These are phyloP conservation scores for Pouteria glomerata DNA, from an alignment of 148 eudicot species.

Conservation along the genomic window DNA sequence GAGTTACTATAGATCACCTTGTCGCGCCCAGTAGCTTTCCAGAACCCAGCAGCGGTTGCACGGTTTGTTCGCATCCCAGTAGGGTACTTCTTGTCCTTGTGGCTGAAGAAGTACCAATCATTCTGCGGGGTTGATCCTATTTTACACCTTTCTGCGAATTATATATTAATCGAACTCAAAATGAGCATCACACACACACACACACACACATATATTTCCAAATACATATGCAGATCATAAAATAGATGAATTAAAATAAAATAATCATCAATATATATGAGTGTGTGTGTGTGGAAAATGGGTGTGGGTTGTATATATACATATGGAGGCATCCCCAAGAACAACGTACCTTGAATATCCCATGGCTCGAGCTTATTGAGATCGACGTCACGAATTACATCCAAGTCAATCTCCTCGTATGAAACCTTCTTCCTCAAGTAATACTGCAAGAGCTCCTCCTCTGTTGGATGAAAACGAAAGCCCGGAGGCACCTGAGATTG, in stretches of 20 bases:
- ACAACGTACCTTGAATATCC: constrained; percentile 83
- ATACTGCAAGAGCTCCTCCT: constrained; percentile 83
- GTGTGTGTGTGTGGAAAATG: too few species aligned
- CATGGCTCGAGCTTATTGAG: constrained; percentile 98
- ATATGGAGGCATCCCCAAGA: neutral
- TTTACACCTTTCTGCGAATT: constrained; percentile 22
- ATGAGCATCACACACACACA: neutral
- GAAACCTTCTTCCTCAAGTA: constrained; percentile 87
- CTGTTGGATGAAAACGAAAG: constrained; percentile 92
- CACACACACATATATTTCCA: too few species aligned
- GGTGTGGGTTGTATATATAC: too few species aligned
- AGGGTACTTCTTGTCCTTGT: constrained; percentile 32
- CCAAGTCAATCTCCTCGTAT: constrained; percentile 78
- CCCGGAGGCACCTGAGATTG: constrained; percentile 78
- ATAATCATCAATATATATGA: neutral
- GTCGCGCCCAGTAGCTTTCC: constrained; percentile 25
- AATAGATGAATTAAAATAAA: too few species aligned
- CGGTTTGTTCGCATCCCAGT: constrained; percentile 23
- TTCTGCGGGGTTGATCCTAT: constrained; percentile 28
- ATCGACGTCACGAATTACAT: constrained; percentile 91
- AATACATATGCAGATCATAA: too few species aligned
- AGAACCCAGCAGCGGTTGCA: constrained; percentile 18
- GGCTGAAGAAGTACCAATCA: constrained; percentile 35
- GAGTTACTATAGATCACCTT: constrained; percentile 11
- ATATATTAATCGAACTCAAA: too few species aligned